These are phyloP conservation scores for Taxawa tesnikishii DNA, from an alignment of 2,329 filamentous ascomycete genomes.

Conservation along the genomic window DNA sequence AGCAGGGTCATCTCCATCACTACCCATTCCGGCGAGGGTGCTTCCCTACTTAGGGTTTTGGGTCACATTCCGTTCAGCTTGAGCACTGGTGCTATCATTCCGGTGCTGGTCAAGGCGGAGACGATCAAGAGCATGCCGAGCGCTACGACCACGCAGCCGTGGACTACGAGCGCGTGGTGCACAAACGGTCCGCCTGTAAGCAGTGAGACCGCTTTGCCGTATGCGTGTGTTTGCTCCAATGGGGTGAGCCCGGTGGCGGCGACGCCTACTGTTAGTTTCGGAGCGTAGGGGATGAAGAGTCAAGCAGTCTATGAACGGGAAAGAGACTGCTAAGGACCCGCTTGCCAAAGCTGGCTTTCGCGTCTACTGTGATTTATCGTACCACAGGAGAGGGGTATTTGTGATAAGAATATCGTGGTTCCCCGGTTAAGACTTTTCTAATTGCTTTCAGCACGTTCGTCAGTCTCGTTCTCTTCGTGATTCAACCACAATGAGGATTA, in stretches of 20 bases:
- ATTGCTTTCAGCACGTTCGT: too few relatives aligned
- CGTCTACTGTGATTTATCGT: too few relatives aligned
- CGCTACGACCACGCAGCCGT: conserved; percentile 18
- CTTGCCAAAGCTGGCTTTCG: too few relatives aligned
- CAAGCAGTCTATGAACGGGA: too few relatives aligned
- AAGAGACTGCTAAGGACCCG: too few relatives aligned
- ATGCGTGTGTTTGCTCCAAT: conserved; percentile 16
- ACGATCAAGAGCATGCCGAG: conserved; percentile 22
- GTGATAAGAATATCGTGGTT: too few relatives aligned
- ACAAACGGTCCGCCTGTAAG: conserved; percentile 19
- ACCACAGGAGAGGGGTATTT: too few relatives aligned
- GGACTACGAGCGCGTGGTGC: conserved; percentile 21
- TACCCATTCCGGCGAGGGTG: conserved; percentile 47
- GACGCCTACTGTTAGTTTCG: conserved; percentile 1
- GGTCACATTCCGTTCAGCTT: conserved; percentile 50
- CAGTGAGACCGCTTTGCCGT: conserved; percentile 12
- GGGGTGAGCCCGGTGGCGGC: conserved; percentile 7
- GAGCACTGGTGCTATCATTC: conserved; percentile 55
- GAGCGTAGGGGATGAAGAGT: not conserved
- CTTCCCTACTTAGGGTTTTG: conserved; percentile 40
- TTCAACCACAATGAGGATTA: too few relatives aligned
- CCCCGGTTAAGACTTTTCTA: too few relatives aligned
- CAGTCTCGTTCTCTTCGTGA: too few relatives aligned
- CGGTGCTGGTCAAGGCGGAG: conserved; percentile 52
- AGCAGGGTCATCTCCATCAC: conserved; percentile 48